phyloP scores from a whole-genome alignment of 108 stramenopile genomes.

The Aurantiochytrium sp. region DNA sequence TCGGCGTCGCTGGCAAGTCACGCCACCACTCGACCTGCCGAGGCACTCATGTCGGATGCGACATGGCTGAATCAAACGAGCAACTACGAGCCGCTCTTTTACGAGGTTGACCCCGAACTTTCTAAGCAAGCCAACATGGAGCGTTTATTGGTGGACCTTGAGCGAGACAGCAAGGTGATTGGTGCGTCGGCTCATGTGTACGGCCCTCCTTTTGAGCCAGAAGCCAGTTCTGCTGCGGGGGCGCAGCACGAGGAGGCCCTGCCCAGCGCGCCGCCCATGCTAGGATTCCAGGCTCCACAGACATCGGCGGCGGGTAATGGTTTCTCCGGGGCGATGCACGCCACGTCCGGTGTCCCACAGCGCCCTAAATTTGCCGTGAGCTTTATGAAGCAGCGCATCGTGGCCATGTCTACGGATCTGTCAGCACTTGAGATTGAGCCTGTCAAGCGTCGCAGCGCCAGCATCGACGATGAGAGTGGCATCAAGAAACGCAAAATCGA shows the following conservation, averaged over 20 bases:
- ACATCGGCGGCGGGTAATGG: not conserved
- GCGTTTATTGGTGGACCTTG: not conserved
- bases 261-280: not conserved
- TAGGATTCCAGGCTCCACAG: not conserved
- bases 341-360: not conserved
- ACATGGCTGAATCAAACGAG: not conserved
- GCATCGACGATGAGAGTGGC: not conserved
- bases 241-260: not conserved
- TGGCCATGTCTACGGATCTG: not conserved
- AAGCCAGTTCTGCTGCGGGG: not conserved
- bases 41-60: not conserved
- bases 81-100: not conserved
- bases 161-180: not conserved
- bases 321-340: not conserved
- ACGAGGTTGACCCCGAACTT: not conserved
- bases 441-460: not conserved
- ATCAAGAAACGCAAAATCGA: not conserved
- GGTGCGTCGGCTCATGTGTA: not conserved
- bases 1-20: not conserved
- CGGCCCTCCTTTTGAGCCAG: not conserved
- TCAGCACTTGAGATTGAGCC: not conserved
- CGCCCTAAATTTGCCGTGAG: not conserved
- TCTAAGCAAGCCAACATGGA: not conserved
- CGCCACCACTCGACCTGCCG: not conserved
- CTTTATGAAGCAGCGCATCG: not conserved